Conservation (phyloP, 192 early-diverging fungal genomes). For the Mortierella hygrophila region DNA sequence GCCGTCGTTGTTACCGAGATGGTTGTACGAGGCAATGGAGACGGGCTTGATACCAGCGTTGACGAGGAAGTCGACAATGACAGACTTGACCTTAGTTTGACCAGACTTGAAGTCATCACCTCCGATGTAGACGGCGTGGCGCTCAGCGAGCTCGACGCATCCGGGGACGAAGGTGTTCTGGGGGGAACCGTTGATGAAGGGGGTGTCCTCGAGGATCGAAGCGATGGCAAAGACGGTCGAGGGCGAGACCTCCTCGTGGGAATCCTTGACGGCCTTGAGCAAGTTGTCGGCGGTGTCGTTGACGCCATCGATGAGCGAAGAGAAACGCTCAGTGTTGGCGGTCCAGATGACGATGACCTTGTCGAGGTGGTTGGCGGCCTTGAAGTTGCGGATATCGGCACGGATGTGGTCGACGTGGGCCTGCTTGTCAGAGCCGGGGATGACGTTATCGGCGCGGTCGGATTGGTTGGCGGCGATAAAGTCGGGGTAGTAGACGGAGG, state of each 20-base stretch:
- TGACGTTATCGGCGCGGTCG: conserved; percentile 94
- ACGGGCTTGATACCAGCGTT: conserved; percentile 99
- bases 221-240: conserved; percentile 98
- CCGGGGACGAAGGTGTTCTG: conserved; percentile 99
- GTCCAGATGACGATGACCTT: conserved; percentile 98
- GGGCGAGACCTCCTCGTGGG: conserved; percentile 94
- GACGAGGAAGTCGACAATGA: conserved; percentile 98
- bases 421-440: conserved; percentile 86
- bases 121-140: conserved; percentile 91
- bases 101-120: conserved; percentile 99
- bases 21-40: conserved; percentile 97
- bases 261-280: conserved; percentile 80
- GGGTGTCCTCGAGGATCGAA: conserved; percentile 93
- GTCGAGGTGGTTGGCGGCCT: conserved; percentile 88
- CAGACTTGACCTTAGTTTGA: conserved; percentile 99
- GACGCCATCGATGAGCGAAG: conserved; percentile 88
- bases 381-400: conserved; percentile 96
- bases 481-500: conserved; percentile 98
- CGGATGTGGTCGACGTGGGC: conserved; percentile 94
- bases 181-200: conserved; percentile 99
- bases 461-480: conserved; percentile 99
- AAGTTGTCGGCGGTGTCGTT: conserved; percentile 98
- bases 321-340: conserved; percentile 98
- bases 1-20: conserved; percentile 99
- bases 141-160: conserved; percentile 89